Percentiles rank a stretch among this genome's conserved stretches.
These are phyloP conservation scores for Pythium aristosporum DNA, from an alignment of 352 stramenopile genomes.

Conservation along the genomic window DNA sequence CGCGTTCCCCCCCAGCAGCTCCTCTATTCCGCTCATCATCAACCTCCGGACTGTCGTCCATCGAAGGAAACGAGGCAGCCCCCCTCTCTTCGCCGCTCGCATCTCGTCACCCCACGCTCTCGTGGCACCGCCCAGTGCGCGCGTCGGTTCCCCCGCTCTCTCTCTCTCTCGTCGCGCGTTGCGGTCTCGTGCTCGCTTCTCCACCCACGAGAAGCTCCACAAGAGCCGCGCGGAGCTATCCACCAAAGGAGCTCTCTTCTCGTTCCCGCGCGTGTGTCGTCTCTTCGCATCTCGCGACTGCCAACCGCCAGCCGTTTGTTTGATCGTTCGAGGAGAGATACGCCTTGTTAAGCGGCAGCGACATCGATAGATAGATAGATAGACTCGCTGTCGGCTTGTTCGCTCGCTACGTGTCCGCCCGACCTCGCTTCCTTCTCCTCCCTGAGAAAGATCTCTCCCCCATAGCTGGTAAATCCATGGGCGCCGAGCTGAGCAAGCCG, in stretches of 20 bases:
- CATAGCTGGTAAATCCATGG: slow-evolving; percentile 33
- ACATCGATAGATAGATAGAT: too few species aligned
- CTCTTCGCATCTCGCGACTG: neutral
- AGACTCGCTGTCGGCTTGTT: too few species aligned
- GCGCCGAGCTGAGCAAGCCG: slow-evolving; percentile 65
- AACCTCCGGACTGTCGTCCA: slow-evolving; percentile 18
- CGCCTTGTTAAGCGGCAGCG: too few species aligned
- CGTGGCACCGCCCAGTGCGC: neutral
- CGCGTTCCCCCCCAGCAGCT: neutral
- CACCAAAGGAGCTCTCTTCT: neutral
- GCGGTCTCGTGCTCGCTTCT: slow-evolving; percentile 9
- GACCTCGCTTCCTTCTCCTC: neutral
- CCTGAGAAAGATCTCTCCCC: neutral
- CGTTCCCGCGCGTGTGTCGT: neutral
- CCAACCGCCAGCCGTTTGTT: neutral
- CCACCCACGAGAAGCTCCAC: neutral
- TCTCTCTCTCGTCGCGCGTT: neutral
- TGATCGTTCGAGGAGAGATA: neutral
- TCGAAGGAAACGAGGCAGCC: slow-evolving; percentile 13
- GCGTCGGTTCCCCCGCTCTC: neutral
- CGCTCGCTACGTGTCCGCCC: neutral
- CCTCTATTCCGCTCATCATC: slow-evolving; percentile 17
- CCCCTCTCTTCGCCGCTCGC: neutral
- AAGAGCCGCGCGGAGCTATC: neutral
- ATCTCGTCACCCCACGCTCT: neutral